Evolutionary conservation across 2,329 filamentous ascomycete genomes (phyloP).

Genomic region (Amylocarpus encephaloides): DNA sequence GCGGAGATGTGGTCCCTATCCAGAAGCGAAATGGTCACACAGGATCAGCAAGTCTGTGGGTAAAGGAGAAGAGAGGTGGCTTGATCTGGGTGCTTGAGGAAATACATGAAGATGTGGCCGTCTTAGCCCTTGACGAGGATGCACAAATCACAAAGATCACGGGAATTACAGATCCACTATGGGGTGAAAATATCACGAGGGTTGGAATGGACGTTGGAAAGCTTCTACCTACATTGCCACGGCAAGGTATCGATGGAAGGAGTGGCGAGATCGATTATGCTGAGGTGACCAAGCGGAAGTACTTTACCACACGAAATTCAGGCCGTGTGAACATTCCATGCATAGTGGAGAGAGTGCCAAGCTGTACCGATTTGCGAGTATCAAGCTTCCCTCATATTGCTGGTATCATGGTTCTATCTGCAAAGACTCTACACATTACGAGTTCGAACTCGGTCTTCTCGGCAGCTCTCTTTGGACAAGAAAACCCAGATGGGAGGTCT

Average conservation of each 20-base stretch:
- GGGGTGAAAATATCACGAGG: slow-evolving; percentile 64
- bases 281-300: slow-evolving; percentile 62
- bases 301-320: slow-evolving; percentile 78
- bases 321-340: slow-evolving; percentile 78
- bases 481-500: slow-evolving; percentile 71
- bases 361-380: slow-evolving; percentile 67
- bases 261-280: slow-evolving; percentile 73
- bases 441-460: slow-evolving; percentile 96
- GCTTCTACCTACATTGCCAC: slow-evolving; percentile 76
- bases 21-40: slow-evolving; percentile 89
- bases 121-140: slow-evolving; percentile 69
- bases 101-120: slow-evolving; percentile 88
- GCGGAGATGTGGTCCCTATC: slow-evolving; percentile 96
- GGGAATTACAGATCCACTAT: slow-evolving; percentile 80
- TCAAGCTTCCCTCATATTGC: slow-evolving; percentile 97
- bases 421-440: slow-evolving; percentile 69
- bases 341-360: slow-evolving; percentile 67
- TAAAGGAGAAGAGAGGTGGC: slow-evolving; percentile 91
- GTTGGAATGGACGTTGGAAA: slow-evolving; percentile 68
- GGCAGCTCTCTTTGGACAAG: slow-evolving; percentile 83
- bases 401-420: slow-evolving; percentile 88
- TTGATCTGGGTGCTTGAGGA: slow-evolving; percentile 98
- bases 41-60: slow-evolving; percentile 93
- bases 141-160: slow-evolving; percentile 63
- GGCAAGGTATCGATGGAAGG: slow-evolving; percentile 63